phyloP scores from a whole-genome alignment of 73 alveolate species.

The Stentor roeselii region DNA sequence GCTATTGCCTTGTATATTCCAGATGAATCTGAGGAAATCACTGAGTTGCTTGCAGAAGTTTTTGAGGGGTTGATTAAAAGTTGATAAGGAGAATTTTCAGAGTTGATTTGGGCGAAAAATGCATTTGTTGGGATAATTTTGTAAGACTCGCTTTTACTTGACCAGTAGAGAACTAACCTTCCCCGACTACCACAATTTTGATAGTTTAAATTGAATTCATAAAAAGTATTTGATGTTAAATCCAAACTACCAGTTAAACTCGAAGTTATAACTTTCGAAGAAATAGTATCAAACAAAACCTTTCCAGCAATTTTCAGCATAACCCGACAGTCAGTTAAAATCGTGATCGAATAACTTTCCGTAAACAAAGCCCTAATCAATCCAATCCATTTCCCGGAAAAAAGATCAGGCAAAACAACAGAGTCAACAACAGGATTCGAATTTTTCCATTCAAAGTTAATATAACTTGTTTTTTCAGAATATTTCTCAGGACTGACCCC shows the following conservation, averaged over 20 bases:
- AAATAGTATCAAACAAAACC: neutral
- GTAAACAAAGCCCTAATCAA: neutral
- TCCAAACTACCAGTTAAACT: neutral
- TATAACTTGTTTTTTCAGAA: neutral
- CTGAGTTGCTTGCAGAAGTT: neutral
- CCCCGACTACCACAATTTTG: neutral
- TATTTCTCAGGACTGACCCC: neutral
- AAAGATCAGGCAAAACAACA: neutral
- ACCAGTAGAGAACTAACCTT: too few relatives aligned
- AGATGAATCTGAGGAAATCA: neutral
- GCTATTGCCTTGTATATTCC: neutral
- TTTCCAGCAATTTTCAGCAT: neutral
- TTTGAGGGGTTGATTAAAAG: neutral
- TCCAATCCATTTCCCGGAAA: conserved; percentile 16
- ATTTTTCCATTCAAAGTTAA: conserved; percentile 19
- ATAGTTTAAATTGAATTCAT: neutral
- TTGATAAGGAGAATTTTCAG: neutral
- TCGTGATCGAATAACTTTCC: neutral
- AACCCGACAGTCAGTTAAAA: neutral
- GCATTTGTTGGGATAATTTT: neutral
- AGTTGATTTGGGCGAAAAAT: neutral
- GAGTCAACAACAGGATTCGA: neutral
- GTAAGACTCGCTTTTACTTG: neutral
- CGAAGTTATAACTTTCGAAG: neutral
- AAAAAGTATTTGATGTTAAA: neutral